Evolutionary conservation across 2,329 filamentous ascomycete species (phyloP).

Genomic region (Paracorniculantispora psalliotae): DNA sequence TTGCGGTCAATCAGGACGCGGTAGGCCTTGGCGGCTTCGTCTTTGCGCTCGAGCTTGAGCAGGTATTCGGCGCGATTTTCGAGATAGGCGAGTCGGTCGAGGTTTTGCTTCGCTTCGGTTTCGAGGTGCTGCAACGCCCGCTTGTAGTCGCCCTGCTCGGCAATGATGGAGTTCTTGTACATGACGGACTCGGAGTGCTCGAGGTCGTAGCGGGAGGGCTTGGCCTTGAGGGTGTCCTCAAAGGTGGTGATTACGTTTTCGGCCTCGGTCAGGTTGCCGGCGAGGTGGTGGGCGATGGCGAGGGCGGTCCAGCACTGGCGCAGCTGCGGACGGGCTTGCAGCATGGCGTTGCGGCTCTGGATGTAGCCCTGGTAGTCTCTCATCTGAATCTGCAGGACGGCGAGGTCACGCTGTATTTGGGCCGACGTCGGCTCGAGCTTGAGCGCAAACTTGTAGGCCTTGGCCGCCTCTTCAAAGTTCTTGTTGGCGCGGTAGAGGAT

Average conservation of each 20-base stretch:
- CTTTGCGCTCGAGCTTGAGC: constrained; percentile 66
- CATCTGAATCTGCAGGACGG: constrained; percentile 92
- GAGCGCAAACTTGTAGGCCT: constrained; percentile 95
- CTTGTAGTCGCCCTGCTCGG: constrained; percentile 77
- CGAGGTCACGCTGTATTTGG: constrained; percentile 91
- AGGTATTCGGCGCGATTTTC: constrained; percentile 85
- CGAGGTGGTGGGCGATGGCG: constrained; percentile 85
- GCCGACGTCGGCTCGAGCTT: constrained; percentile 88
- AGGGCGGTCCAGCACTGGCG: constrained; percentile 98
- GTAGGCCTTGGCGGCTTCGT: constrained; percentile 80
- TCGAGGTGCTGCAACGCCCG: constrained; percentile 85
- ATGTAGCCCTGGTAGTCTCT: constrained; percentile 92
- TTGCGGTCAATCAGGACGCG: constrained; percentile 79
- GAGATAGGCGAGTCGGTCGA: constrained; percentile 80
- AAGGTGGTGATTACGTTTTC: constrained; percentile 89
- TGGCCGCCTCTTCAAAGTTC: constrained; percentile 98
- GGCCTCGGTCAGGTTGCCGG: constrained; percentile 78
- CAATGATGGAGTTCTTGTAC: constrained; percentile 94
- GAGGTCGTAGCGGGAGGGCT: constrained; percentile 71
- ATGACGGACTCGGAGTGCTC: constrained; percentile 91
- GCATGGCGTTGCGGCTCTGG: constrained; percentile 80
- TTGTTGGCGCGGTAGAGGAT: constrained; percentile 88
- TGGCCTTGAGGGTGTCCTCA: constrained; percentile 84
- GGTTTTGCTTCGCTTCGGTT: constrained; percentile 66
- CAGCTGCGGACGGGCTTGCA: constrained; percentile 74